Percentiles rank a stretch among this genome's conserved stretches.
These are phyloP conservation scores for Sherardia arvensis DNA, from an alignment of 257 asterid species.

Conservation along the genomic window DNA sequence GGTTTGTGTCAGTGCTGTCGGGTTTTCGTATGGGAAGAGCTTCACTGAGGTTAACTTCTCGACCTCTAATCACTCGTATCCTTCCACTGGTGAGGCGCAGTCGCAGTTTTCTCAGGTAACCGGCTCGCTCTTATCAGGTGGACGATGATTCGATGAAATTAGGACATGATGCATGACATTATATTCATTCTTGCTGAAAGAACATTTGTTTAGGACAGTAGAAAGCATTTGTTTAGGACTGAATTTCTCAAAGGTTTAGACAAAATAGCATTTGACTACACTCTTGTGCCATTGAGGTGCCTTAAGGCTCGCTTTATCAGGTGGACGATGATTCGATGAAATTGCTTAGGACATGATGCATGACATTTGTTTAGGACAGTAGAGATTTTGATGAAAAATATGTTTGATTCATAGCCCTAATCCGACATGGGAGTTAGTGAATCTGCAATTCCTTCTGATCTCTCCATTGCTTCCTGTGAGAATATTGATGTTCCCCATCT, in stretches of 20 bases:
- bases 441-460: constrained; percentile 44
- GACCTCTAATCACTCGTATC: constrained; percentile 14
- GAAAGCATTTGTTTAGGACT: background rate
- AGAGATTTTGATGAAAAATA: background rate
- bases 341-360: no score
- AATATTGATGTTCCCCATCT: constrained; percentile 45
- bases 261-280: no score
- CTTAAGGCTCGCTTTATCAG: no score
- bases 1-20: constrained; percentile 11
- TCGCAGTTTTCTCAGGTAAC: constrained; percentile 22
- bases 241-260: no score
- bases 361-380: no score
- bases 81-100: constrained; percentile 16
- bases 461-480: constrained; percentile 39
- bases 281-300: no score
- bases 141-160: constrained; percentile 26
- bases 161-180: no score
- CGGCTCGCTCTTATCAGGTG: constrained; percentile 24
- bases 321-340: no score
- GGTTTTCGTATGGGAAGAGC: constrained; percentile 20
- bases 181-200: no score
- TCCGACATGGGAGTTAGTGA: constrained; percentile 17
- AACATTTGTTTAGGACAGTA: background rate
- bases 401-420: background rate
- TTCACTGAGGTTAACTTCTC: constrained; percentile 30